A percentile compares a stretch with the other conserved stretches of the same genome.
Conservation (phyloP, 2,329 filamentous ascomycete genomes). For the Penicillium sp. region DNA sequence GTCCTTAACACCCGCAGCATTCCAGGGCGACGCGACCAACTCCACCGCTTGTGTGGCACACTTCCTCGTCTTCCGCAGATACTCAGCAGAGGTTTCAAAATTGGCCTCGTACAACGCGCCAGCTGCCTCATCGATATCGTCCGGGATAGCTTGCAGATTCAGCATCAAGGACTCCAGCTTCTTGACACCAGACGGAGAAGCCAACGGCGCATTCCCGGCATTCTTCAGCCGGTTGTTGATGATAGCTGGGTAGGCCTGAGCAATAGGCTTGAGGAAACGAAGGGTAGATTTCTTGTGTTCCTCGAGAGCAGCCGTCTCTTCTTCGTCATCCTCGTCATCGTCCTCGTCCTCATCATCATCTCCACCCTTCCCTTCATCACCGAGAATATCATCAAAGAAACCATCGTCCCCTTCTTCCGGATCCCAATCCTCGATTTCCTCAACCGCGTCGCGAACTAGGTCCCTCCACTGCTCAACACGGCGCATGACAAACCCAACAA, state of each 20-base stretch:
- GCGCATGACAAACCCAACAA: conserved; percentile 67
- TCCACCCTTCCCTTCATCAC: conserved; percentile 29
- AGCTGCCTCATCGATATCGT: conserved; percentile 47
- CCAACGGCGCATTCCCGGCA: conserved; percentile 20
- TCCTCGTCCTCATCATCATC: conserved; percentile 21
- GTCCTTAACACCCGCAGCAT: conserved; percentile 57
- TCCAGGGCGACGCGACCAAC: conserved; percentile 71
- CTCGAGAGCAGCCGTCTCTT: conserved; percentile 37
- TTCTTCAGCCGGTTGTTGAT: conserved; percentile 44
- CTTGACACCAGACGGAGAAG: conserved; percentile 20
- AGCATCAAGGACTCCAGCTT: conserved; percentile 39
- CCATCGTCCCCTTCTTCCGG: conserved; percentile 68
- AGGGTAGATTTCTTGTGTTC: conserved; percentile 44
- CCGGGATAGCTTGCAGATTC: conserved; percentile 40
- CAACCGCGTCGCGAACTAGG: conserved; percentile 75
- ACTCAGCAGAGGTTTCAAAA: conserved; percentile 33
- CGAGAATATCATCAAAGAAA: conserved; percentile 42
- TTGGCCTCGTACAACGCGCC: conserved; percentile 48
- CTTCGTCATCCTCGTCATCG: conserved; percentile 23
- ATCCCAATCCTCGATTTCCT: conserved; percentile 85
- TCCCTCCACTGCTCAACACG: conserved; percentile 74
- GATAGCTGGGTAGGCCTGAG: conserved; percentile 47
- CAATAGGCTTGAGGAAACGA: conserved; percentile 45
- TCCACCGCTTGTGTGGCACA: conserved; percentile 67
- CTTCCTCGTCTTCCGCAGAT: conserved; percentile 34